phyloP scores from a whole-genome alignment of 2,329 filamentous ascomycete species.

The Rhynchosporium graminicola region DNA sequence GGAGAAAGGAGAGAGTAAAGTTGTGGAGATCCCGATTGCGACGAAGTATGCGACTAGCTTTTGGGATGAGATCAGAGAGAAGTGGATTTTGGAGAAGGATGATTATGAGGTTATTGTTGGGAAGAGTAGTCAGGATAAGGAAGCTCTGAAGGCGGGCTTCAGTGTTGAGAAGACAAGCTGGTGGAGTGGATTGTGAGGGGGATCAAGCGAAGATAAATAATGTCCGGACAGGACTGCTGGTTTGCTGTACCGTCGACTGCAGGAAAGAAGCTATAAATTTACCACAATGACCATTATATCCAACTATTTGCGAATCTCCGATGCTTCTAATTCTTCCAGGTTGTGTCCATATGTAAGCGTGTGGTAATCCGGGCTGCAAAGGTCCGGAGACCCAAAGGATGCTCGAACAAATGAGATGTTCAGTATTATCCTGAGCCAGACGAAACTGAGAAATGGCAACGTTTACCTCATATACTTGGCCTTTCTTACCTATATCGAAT shows the following conservation, averaged over 20 bases:
- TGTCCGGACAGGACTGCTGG: neutral
- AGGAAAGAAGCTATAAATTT: neutral
- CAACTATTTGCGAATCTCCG: no score
- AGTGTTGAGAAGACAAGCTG: constrained; percentile 61
- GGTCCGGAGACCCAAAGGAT: no score
- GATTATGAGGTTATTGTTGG: constrained; percentile 63
- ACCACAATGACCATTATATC: neutral
- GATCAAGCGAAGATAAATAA: neutral
- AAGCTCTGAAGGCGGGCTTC: constrained; percentile 55
- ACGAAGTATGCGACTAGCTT: constrained; percentile 68
- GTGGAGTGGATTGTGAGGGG: constrained; percentile 62
- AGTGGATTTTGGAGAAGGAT: constrained; percentile 68
- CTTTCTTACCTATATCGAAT: no score
- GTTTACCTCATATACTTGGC: no score
- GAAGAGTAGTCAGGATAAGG: constrained; percentile 54
- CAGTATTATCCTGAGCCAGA: no score
- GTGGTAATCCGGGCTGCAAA: no score
- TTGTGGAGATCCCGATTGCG: constrained; percentile 55
- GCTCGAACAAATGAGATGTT: no score
- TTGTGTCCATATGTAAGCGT: no score
- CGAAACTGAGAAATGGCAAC: no score
- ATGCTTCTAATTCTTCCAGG: no score
- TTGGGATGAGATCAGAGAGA: constrained; percentile 66
- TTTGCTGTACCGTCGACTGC: no score
- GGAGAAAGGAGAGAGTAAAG: constrained; percentile 58